These are phyloP conservation scores for Magnolia changhungtana DNA, from an alignment of 164 flowering plant species.

Conservation along the genomic window DNA sequence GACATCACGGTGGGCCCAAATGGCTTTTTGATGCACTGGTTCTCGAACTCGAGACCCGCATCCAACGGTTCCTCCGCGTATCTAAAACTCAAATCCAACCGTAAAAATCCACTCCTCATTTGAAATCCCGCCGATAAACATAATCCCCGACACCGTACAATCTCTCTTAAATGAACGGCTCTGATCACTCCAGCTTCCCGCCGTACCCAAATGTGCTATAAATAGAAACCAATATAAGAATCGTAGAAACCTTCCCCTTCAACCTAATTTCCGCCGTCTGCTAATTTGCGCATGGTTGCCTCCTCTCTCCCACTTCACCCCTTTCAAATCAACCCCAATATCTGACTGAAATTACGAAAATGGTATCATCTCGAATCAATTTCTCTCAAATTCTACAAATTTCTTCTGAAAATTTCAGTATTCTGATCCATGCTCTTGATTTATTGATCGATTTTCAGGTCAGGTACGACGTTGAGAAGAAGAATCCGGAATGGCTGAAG, in stretches of 20 bases:
- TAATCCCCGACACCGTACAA: background rate
- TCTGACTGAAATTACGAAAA: background rate
- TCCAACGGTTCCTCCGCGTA: background rate
- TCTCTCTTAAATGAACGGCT: background rate
- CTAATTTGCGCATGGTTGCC: background rate
- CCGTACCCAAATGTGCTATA: background rate
- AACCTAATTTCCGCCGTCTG: background rate
- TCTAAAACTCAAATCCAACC: background rate
- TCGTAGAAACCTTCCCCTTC: background rate
- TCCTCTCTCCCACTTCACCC: background rate
- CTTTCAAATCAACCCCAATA: background rate
- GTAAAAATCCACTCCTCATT: background rate
- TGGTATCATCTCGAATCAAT: background rate
- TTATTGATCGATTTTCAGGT: background rate
- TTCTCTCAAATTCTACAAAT: background rate
- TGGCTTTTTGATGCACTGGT: no score
- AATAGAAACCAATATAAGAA: no score
- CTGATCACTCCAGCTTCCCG: background rate
- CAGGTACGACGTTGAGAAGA: background rate
- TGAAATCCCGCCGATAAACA: background rate
- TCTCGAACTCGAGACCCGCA: background rate
- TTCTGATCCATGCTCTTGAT: background rate
- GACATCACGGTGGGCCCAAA: no score
- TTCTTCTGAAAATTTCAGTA: background rate
- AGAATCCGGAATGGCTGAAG: slow-evolving; percentile 17